Conservation (phyloP, 345 rosid genomes). For the Gossypium australe region DNA sequence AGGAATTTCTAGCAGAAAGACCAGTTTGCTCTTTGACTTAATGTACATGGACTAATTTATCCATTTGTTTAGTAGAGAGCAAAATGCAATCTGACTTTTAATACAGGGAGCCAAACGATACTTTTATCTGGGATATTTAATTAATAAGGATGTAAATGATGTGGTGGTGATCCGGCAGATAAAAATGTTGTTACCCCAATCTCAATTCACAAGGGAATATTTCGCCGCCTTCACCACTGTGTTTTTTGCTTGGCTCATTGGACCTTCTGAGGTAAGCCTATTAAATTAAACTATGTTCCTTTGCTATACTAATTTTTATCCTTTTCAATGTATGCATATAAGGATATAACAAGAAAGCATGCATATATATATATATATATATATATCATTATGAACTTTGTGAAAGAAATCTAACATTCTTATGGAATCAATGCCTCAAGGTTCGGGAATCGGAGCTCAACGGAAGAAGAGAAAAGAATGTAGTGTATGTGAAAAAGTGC, state of each 20-base stretch:
- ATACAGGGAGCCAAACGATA: no score
- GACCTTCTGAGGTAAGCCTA: constrained; percentile 64
- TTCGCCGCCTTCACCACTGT: constrained; percentile 79
- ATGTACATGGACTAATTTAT: no score
- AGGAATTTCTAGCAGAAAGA: fast-evolving
- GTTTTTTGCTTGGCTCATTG: constrained; percentile 82
- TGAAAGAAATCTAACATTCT: not conserved
- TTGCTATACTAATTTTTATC: no score
- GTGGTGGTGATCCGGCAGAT: constrained; percentile 36
- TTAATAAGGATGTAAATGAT: not conserved
- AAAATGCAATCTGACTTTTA: not conserved
- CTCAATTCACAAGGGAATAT: constrained; percentile 62
- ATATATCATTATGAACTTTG: not conserved
- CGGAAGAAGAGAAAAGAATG: constrained; percentile 73
- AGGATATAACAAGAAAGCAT: not conserved
- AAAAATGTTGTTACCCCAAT: constrained; percentile 47
- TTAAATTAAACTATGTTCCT: not conserved
- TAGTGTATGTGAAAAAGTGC: constrained; percentile 82
- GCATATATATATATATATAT: not conserved
- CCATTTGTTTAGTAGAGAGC: no score
- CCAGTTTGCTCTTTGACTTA: no score
- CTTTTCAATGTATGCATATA: no score
- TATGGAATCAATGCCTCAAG: constrained; percentile 26
- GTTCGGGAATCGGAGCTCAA: constrained; percentile 72
- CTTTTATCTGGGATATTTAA: not conserved